phyloP scores from a whole-genome alignment of 192 early-diverging fungal genomes.

The Linnemannia zychae region DNA sequence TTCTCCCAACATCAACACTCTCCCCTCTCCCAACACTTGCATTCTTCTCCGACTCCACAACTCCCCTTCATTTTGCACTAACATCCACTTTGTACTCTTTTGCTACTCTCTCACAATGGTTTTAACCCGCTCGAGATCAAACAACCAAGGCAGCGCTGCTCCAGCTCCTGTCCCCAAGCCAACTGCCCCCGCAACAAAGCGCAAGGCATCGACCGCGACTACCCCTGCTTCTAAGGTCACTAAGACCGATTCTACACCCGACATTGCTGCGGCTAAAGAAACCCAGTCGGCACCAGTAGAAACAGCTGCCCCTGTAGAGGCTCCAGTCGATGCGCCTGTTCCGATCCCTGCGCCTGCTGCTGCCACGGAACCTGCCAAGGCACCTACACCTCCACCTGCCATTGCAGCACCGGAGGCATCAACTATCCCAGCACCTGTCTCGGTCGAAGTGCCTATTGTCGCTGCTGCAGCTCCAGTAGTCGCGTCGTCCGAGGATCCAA shows the following conservation, averaged over 20 bases:
- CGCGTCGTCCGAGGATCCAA: constrained; percentile 36
- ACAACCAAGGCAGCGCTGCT: constrained; percentile 13
- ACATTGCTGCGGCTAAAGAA: constrained; percentile 27
- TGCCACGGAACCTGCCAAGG: neutral
- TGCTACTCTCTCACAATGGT: constrained; percentile 26
- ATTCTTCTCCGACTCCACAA: constrained; percentile 11
- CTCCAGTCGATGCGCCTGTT: neutral
- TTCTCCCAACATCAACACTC: neutral
- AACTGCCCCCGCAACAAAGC: constrained; percentile 29
- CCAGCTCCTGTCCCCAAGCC: constrained; percentile 20
- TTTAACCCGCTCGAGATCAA: constrained; percentile 42
- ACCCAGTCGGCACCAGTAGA: neutral
- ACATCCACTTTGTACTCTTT: neutral
- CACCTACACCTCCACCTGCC: constrained; percentile 12
- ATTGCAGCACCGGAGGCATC: constrained; percentile 17
- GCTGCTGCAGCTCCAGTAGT: neutral
- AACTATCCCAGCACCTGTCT: constrained; percentile 32
- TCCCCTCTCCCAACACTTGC: neutral
- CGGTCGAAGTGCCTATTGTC: constrained; percentile 21
- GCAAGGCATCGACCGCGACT: constrained; percentile 26
- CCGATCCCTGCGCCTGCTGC: neutral
- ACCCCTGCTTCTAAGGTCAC: constrained; percentile 23
- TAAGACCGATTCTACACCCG: constrained; percentile 25
- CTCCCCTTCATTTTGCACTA: neutral
- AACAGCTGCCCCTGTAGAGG: neutral